These are phyloP conservation scores for Medakamo hakoo DNA, from an alignment of 139 green algal genomes.

Conservation along the genomic window DNA sequence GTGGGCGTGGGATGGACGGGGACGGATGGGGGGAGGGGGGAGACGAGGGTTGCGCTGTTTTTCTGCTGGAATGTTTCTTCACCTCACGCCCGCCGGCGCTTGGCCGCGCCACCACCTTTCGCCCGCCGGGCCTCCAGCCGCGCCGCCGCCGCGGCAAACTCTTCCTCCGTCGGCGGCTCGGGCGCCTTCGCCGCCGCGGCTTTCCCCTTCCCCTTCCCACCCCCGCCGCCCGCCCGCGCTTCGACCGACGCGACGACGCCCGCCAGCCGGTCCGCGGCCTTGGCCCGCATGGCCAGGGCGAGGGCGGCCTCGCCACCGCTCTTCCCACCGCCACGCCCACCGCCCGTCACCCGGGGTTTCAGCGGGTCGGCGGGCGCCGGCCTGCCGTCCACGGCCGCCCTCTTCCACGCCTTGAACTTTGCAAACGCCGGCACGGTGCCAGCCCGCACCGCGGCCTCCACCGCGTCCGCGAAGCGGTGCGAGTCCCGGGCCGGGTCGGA, in stretches of 20 bases:
- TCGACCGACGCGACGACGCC: not conserved
- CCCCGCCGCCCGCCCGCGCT: no score
- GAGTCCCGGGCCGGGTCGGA: constrained; percentile 47
- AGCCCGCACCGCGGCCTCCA: constrained; percentile 46
- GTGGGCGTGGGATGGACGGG: no score
- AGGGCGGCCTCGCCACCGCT: not conserved
- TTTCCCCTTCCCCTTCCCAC: not conserved
- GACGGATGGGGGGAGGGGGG: no score
- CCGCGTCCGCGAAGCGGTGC: constrained; percentile 58
- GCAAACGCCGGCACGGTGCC: constrained; percentile 20
- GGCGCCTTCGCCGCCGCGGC: not conserved
- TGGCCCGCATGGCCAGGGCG: not conserved
- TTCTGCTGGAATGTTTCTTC: not conserved
- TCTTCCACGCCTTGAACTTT: constrained; percentile 29
- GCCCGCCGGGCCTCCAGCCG: no score
- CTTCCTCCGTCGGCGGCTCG: constrained; percentile 16
- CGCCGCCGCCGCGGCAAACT: constrained; percentile 17
- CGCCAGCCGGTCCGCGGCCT: not conserved
- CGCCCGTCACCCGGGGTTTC: not conserved
- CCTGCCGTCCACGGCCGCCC: not conserved
- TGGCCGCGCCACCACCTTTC: no score
- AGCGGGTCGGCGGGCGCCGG: not conserved
- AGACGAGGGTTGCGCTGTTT: not conserved
- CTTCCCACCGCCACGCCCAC: not conserved
- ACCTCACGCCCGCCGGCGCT: not conserved